Conservation (phyloP, 768 basidiomycete genomes). For the Pleurotus giganteus region DNA sequence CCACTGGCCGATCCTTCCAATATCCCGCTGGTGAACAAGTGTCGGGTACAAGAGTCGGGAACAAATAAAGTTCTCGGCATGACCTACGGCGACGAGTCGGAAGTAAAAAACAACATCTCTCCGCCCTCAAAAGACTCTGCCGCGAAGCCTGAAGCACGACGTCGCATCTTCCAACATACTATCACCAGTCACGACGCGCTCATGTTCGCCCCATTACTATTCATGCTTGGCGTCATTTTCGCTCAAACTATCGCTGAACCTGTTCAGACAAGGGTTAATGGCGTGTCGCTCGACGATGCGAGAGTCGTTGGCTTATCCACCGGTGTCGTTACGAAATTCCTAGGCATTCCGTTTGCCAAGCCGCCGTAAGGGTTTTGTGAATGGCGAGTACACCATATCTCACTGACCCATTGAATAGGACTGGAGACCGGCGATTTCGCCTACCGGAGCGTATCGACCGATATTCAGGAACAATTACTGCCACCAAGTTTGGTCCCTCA, state of each 20-base stretch:
- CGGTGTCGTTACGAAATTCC: conserved; percentile 27
- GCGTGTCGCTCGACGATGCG: no score
- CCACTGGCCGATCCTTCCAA: no score
- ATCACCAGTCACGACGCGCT: neutral
- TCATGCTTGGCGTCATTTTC: neutral
- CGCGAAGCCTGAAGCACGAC: no score
- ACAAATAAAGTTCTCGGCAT: no score
- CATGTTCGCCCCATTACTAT: neutral
- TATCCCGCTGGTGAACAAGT: no score
- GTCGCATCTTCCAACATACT: neutral
- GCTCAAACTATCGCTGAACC: neutral
- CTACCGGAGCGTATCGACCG: conserved; percentile 35
- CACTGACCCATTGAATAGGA: conserved; percentile 18
- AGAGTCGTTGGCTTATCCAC: no score
- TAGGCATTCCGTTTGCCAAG: conserved; percentile 37
- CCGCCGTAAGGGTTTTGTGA: conserved; percentile 29
- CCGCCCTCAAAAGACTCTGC: no score
- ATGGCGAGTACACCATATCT: neutral
- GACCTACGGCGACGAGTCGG: no score
- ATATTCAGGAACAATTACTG: conserved; percentile 35
- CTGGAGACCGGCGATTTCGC: conserved; percentile 38
- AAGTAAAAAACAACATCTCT: no score
- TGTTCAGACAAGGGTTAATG: no score
- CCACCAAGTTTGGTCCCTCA: conserved; percentile 38
- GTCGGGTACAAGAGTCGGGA: no score